phyloP scores from a whole-genome alignment of 768 basidiomycete genomes.

The Rhodotorula kratochvilovae region DNA sequence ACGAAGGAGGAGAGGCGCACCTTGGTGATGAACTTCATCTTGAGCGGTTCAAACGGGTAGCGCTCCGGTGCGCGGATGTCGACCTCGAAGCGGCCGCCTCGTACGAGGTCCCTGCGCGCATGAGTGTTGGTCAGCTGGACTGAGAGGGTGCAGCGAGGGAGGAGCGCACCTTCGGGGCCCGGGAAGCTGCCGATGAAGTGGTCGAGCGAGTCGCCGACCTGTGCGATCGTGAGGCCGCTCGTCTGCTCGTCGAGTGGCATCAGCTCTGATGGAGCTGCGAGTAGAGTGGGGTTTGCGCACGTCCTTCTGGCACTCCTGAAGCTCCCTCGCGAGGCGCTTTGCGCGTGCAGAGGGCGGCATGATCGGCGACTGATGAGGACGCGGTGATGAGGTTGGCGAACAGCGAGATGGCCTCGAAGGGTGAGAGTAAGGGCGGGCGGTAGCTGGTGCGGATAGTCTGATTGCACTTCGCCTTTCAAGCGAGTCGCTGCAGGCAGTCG shows the following conservation, averaged over 20 bases:
- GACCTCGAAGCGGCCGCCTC: slow-evolving; percentile 34
- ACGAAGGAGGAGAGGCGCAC: not conserved
- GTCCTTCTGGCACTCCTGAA: slow-evolving; percentile 28
- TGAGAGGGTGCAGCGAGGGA: too few relatives aligned
- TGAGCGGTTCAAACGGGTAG: slow-evolving; percentile 67
- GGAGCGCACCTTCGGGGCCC: slow-evolving; percentile 19
- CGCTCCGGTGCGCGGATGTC: slow-evolving; percentile 12
- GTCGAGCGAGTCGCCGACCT: slow-evolving; percentile 14
- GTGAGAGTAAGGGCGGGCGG: too few relatives aligned
- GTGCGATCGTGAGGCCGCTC: slow-evolving; percentile 10
- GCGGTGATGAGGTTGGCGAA: too few relatives aligned
- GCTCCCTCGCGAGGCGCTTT: slow-evolving; percentile 23
- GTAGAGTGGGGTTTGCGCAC: not conserved
- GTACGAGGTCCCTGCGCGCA: slow-evolving; percentile 19
- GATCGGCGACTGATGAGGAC: too few relatives aligned
- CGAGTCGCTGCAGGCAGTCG: too few relatives aligned
- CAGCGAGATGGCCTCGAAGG: too few relatives aligned
- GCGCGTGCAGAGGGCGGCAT: slow-evolving; percentile 10
- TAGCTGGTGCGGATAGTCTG: too few relatives aligned
- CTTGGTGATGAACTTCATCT: slow-evolving; percentile 92
- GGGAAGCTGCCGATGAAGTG: slow-evolving; percentile 25
- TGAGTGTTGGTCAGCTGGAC: not conserved
- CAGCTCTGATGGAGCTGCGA: too few relatives aligned
- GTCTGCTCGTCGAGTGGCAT: too few relatives aligned
- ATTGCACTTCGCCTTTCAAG: too few relatives aligned